Evolutionary conservation across 2,329 filamentous ascomycete genomes (phyloP).

Genomic region (Fusarium multiceps): DNA sequence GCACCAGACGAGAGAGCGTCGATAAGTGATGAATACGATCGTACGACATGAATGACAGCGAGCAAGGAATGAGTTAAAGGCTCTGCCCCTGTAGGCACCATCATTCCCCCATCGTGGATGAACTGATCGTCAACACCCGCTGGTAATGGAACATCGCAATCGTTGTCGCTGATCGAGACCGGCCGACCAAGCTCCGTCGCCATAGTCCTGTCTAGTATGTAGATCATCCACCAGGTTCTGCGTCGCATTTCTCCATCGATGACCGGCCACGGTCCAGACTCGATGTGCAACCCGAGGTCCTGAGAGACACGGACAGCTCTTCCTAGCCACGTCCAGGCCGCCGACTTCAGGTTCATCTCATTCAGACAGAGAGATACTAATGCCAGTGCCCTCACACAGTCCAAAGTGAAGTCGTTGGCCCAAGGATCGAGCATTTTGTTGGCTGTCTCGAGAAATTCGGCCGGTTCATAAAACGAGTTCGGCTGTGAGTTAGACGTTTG

Average conservation of each 20-base stretch:
- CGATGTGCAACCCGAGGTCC: slow-evolving; percentile 82
- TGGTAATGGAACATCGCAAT: slow-evolving; percentile 87
- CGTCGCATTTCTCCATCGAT: slow-evolving; percentile 88
- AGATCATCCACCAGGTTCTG: slow-evolving; percentile 93
- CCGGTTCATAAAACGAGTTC: slow-evolving; percentile 63
- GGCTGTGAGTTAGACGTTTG: slow-evolving; percentile 64
- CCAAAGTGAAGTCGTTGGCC: slow-evolving; percentile 80
- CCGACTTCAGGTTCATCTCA: slow-evolving; percentile 87
- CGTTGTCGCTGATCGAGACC: slow-evolving; percentile 83
- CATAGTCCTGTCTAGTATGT: slow-evolving; percentile 85
- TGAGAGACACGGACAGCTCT: slow-evolving; percentile 83
- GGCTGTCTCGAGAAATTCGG: slow-evolving; percentile 77
- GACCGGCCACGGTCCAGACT: slow-evolving; percentile 77
- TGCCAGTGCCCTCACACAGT: slow-evolving; percentile 78
- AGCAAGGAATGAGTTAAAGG: slow-evolving; percentile 77
- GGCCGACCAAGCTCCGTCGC: slow-evolving; percentile 85
- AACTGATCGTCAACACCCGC: slow-evolving; percentile 84
- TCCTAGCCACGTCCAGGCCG: slow-evolving; percentile 88
- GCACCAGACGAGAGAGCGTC: slow-evolving; percentile 75
- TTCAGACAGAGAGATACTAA: slow-evolving; percentile 82
- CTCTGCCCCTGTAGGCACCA: slow-evolving; percentile 62
- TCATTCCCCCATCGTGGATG: slow-evolving; percentile 69
- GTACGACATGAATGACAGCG: slow-evolving; percentile 83
- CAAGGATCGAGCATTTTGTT: slow-evolving; percentile 80
- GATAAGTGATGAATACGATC: slow-evolving; percentile 78